Base-by-base conservation (phyloP, 2,329 filamentous ascomycete species). In the Cercospora janseana region DNA sequence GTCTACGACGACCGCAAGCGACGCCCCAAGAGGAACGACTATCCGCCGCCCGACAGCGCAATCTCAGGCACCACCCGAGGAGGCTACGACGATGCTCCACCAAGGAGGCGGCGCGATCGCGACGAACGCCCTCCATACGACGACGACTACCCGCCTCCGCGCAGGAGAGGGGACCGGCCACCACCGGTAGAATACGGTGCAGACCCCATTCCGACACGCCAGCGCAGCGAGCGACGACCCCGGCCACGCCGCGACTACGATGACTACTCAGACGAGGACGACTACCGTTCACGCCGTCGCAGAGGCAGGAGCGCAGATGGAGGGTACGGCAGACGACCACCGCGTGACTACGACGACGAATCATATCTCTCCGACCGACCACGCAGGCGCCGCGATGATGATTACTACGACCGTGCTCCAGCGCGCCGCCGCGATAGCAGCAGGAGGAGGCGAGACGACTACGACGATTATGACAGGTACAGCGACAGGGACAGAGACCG, bases 131-230 rank as follows among this genome's bases (percentile, higher is more conserved):
- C 50, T 24, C 50, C 56, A 23, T 52, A 61, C 48, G 52, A 60
- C 15, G 62, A 62, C 29, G 59, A 65, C 20, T 54, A 58, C 26
- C 52, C 52, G 20, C 62, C 60, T 29, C 58, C 60, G 15, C 61
- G 59, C 18, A 54, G 62, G 41, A 52, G 61, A 49, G 49, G 58
- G 8, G 58, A 58, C 32, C 43, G 47, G 8, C 54, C 52, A 46
- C 51, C 56, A 28, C 51, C 56, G 24, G 57, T 65, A 26, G 61
- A 65, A 38, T 65, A 65, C 31, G 63, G 63, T 24, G 59, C 60
- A 7, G 61, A 61, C 8, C 63, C 63, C 1, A 58, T 65, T 15
- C 57, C 61, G 20, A 56, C 56, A 15, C 58, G 59, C 10, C 55
- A 62, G 34, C 54, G 59, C 40, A 62, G 58, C 13, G 59, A 63